phyloP scores from a whole-genome alignment of 139 green algal species.

The Astrephomene gubernaculifera region DNA sequence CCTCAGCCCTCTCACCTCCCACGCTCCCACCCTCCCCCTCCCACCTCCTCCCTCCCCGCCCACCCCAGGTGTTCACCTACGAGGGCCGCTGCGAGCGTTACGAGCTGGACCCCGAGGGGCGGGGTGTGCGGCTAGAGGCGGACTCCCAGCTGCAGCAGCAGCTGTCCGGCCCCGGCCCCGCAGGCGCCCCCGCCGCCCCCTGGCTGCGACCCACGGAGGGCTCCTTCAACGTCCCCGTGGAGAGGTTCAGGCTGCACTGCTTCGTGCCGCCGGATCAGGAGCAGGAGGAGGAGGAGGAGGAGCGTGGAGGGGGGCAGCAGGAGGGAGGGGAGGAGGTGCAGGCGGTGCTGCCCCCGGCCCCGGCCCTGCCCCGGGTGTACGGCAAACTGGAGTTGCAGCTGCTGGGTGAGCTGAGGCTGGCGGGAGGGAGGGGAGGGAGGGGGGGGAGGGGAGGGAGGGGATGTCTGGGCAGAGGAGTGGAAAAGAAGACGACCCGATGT shows the following conservation, averaged over 20 bases:
- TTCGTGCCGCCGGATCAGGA: constrained; percentile 53
- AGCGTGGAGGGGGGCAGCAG: not conserved
- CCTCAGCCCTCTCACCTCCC: too few species aligned
- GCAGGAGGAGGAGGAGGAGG: too few species aligned
- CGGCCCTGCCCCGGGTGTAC: not conserved
- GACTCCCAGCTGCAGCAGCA: not conserved
- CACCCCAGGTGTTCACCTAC: constrained; percentile 58
- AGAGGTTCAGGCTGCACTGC: constrained; percentile 56
- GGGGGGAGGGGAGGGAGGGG: too few species aligned
- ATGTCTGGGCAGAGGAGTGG: too few species aligned
- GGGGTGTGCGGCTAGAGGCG: constrained; percentile 2
- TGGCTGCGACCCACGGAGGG: constrained; percentile 46
- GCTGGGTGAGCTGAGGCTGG: not conserved
- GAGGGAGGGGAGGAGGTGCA: not conserved
- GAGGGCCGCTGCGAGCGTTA: constrained; percentile 56
- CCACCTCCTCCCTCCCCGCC: not conserved
- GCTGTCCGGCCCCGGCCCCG: not conserved
- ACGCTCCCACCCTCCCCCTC: too few species aligned
- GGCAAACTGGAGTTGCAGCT: constrained; percentile 26
- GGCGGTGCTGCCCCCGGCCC: not conserved
- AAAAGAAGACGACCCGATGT: too few species aligned
- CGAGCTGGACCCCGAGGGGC: not conserved
- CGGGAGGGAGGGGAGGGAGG: too few species aligned
- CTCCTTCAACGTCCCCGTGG: constrained; percentile 6
- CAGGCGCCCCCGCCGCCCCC: not conserved